Evolutionary conservation across 2,329 filamentous ascomycete genomes (phyloP), one percentile per base, ranked within the genome.

Genomic region (Ilyonectria destructans): DNA sequence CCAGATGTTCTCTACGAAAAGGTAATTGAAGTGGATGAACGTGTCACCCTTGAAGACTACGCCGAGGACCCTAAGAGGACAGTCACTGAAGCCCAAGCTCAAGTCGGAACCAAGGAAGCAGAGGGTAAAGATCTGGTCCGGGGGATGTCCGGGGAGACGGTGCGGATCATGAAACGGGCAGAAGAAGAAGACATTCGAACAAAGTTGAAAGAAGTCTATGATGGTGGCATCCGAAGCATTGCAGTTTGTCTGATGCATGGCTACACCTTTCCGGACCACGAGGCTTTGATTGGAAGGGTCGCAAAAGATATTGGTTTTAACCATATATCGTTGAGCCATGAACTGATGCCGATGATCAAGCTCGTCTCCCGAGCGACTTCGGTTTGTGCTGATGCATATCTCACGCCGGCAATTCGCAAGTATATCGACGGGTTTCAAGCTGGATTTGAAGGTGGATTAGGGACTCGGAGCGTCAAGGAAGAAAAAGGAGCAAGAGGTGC

Each of bases 161-260:
- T 95, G 21, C 85, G 92, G 31, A 89, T 94, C 67, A 77, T 95
- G 55, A 85, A 87, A 74, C 81, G 87, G 57, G 90, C 91, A 0
- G 84, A 89, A 31, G 82, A 88, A 60, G 81, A 83, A 1, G 82
- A 84, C 21, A 88, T 92, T 63, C 80, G 85, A 67, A 75, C 82
- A n/a, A 88, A 92, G 72, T 79, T 95, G 26, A 85, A 91, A 72
- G 80, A 84, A 4, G 84, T 94, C 0, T 91, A 90, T 70, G 87
- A 91, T 48, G 82, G 87, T 9, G 92, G 92, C 0, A 91, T 97
- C 74, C 87, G 88, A 69, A 97, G 93, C 78, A 91, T 98, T 73
- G 95, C 95, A 3, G 94, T 98, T 2, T 97, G 94, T 75, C 83
- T 98, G 67, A 95, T 97, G 91, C 95, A 98, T 78, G 93, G 92